Percentiles rank a stretch among this genome's conserved stretches.
These are phyloP conservation scores for Phlebopus sp. DNA, from an alignment of 1,284 basidiomycete genomes.

Conservation along the genomic window DNA sequence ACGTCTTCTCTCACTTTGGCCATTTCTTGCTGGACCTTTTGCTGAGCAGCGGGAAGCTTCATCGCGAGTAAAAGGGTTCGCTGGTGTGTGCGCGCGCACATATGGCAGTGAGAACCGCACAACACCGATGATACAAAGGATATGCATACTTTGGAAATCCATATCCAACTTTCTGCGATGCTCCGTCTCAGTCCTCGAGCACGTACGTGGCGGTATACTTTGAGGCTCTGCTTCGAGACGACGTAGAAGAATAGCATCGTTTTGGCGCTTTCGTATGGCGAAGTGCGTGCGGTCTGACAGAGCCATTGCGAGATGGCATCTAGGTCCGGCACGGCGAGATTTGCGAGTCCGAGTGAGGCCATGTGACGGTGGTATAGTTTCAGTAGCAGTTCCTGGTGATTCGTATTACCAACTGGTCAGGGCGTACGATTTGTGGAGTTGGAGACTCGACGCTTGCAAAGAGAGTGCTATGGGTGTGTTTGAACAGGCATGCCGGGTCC, in stretches of 20 bases:
- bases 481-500: too few relatives aligned
- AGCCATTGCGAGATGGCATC: conserved; percentile 17
- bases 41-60: conserved; percentile 63
- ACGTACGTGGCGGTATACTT: conserved; percentile 65
- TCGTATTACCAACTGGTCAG: too few relatives aligned
- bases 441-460: too few relatives aligned
- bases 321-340: background rate
- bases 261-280: conserved; percentile 50
- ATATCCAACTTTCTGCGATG: conserved; percentile 53
- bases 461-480: too few relatives aligned
- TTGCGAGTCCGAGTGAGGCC: conserved; percentile 5
- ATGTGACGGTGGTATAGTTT: background rate
- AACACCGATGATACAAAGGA: background rate
- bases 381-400: too few relatives aligned
- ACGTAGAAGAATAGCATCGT: conserved; percentile 64
- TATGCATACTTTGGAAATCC: conserved; percentile 52
- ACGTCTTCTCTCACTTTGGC: conserved; percentile 64
- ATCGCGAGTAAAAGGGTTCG: conserved; percentile 60
- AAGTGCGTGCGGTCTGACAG: conserved; percentile 7
- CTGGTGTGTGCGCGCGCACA: too few relatives aligned
- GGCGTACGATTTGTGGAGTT: too few relatives aligned
- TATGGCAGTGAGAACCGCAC: background rate
- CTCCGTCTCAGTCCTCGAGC: conserved; percentile 64
- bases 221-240: conserved; percentile 48
- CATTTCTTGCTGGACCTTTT: conserved; percentile 71